Conservation (phyloP, 129 eudicot species). For the Chrysanthemum lavandulifolium region DNA sequence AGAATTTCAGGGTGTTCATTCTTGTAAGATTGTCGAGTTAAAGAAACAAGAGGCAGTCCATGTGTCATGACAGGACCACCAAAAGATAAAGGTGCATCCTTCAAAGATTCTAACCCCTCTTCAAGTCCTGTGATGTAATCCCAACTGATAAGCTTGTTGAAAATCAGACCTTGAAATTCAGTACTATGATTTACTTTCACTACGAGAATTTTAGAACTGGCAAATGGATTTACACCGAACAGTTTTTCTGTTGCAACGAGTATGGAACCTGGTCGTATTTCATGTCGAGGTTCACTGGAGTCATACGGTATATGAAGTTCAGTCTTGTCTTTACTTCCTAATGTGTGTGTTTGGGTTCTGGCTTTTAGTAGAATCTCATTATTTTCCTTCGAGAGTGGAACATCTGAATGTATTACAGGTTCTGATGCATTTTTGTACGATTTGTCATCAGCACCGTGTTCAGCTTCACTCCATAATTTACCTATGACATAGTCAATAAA, state of each 20-base stretch:
- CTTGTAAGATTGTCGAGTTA: constrained; percentile 41
- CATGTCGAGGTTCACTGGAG: constrained; percentile 34
- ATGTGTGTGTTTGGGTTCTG: constrained; percentile 26
- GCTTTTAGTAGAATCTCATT: constrained; percentile 54
- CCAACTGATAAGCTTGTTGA: constrained; percentile 79
- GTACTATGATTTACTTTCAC: constrained; percentile 60
- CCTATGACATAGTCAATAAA: constrained; percentile 32
- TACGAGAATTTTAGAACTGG: constrained; percentile 63
- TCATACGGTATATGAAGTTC: constrained; percentile 26
- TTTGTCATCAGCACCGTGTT: constrained; percentile 29
- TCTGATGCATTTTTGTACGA: constrained; percentile 24
- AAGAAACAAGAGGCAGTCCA: constrained; percentile 73
- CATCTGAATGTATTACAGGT: constrained; percentile 14
- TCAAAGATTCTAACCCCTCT: constrained; percentile 49
- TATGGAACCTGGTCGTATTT: constrained; percentile 54
- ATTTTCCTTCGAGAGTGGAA: constrained; percentile 27
- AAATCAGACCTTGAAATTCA: constrained; percentile 76
- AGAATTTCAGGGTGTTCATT: constrained; percentile 42
- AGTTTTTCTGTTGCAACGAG: constrained; percentile 78
- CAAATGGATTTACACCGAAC: constrained; percentile 47
- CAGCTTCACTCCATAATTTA: constrained; percentile 43
- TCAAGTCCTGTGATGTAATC: constrained; percentile 54
- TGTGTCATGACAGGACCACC: constrained; percentile 78
- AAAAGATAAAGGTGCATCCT: constrained; percentile 64
- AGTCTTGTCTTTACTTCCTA: constrained; percentile 19